These are phyloP conservation scores for Metschnikowia picachoensis DNA, from an alignment of 805 yeast species.

Conservation along the genomic window DNA sequence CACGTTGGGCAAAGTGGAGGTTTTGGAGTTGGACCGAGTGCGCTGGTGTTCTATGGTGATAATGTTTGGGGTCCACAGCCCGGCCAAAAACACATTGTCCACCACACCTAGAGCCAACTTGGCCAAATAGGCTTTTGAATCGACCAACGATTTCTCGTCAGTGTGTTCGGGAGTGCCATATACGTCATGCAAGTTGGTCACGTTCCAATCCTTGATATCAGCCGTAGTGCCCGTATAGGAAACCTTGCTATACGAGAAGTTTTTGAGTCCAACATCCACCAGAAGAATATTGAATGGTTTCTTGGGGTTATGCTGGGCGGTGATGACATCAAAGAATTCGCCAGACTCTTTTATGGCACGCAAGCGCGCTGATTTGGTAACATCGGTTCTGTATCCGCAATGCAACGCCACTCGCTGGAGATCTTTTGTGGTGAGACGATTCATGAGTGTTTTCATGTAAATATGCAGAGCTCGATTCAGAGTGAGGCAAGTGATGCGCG, in stretches of 20 bases:
- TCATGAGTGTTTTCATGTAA: conserved; percentile 4
- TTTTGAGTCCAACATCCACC: conserved; percentile 40
- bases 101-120: conserved; percentile 19
- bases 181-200: conserved; percentile 22
- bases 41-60: conserved; percentile 39
- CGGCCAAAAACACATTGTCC: conserved; percentile 18
- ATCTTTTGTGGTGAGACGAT: conserved; percentile 9
- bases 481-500: too few species aligned
- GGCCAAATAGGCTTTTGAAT: conserved; percentile 27
- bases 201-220: conserved; percentile 21
- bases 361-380: conserved; percentile 17
- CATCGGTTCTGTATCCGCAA: conserved; percentile 21
- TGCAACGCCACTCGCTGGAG: conserved; percentile 19
- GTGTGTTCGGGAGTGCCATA: conserved; percentile 17
- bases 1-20: conserved; percentile 38
- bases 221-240: conserved; percentile 7
- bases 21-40: conserved; percentile 32
- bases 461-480: too few species aligned
- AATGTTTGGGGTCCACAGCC: conserved; percentile 20
- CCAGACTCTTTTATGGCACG: conserved; percentile 9
- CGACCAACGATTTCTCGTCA: conserved; percentile 15
- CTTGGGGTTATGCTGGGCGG: conserved; percentile 4
- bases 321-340: conserved; percentile 9
- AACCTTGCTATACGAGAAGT: conserved; percentile 36
- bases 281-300: conserved; percentile 20